Percentiles rank a stretch among this genome's conserved stretches.
Evolutionary conservation across 2,329 filamentous ascomycete genomes (phyloP).

Genomic region (Colletotrichum sp.): DNA sequence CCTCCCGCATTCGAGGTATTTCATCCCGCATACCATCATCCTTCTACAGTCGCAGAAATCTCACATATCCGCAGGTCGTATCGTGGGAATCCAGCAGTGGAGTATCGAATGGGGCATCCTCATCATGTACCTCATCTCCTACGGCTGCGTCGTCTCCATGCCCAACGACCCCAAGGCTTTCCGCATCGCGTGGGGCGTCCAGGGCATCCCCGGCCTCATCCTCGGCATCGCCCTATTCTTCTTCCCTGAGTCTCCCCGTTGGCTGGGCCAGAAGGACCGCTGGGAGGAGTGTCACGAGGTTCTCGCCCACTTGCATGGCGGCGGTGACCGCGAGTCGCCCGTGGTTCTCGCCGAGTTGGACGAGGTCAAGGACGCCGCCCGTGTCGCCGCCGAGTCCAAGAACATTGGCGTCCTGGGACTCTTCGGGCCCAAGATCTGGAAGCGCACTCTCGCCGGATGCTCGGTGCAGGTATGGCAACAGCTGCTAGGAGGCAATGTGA

Average conservation of each 20-base stretch:
- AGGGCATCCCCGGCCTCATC: slow-evolving; percentile 24
- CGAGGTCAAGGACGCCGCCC: slow-evolving; percentile 51
- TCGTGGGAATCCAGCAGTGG: slow-evolving; percentile 77
- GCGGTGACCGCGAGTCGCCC: slow-evolving; percentile 57
- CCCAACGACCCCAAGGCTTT: slow-evolving; percentile 60
- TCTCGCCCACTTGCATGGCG: slow-evolving; percentile 53
- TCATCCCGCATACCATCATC: background rate
- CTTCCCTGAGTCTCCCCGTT: slow-evolving; percentile 19
- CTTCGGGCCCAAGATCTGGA: slow-evolving; percentile 52
- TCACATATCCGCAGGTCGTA: slow-evolving; percentile 47
- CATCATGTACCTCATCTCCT: slow-evolving; percentile 73
- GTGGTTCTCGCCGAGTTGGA: slow-evolving; percentile 63
- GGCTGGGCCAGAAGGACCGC: slow-evolving; percentile 21
- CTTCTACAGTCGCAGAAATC: background rate
- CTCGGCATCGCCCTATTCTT: slow-evolving; percentile 26
- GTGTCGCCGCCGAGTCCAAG: slow-evolving; percentile 39
- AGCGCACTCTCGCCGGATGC: slow-evolving; percentile 55
- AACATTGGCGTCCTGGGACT: slow-evolving; percentile 45
- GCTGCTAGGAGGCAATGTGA: slow-evolving; percentile 61
- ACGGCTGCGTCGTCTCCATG: slow-evolving; percentile 66
- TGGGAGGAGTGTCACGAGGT: slow-evolving; percentile 22
- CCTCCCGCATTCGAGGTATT: slow-evolving; percentile 48
- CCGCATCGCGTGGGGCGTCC: slow-evolving; percentile 47
- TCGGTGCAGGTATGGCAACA: slow-evolving; percentile 63
- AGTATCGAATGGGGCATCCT: slow-evolving; percentile 72